phyloP scores from a whole-genome alignment of 805 yeast genomes.

The Spencermartinsiella europaea region DNA sequence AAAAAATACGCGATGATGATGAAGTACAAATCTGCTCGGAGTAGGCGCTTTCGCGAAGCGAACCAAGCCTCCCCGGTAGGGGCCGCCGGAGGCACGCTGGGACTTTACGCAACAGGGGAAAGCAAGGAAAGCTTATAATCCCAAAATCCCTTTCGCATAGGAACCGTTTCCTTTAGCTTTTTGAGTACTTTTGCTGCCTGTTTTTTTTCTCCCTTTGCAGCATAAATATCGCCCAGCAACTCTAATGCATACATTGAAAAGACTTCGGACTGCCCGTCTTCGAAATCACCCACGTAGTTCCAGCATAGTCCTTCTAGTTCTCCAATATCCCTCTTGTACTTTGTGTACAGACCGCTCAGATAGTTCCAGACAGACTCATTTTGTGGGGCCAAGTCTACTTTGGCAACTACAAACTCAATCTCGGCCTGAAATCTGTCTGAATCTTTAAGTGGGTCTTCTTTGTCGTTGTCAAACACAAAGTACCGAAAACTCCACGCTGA shows the following conservation, averaged over 20 bases:
- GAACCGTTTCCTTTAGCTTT: conserved; percentile 53
- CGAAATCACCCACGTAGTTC: conserved; percentile 17
- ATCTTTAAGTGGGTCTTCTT: conserved; percentile 11
- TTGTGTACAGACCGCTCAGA: conserved; percentile 50
- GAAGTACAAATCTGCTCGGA: no score
- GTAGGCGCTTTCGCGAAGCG: no score
- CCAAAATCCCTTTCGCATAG: conserved; percentile 64
- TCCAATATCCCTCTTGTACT: conserved; percentile 27
- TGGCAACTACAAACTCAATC: conserved; percentile 43
- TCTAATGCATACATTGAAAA: conserved; percentile 62
- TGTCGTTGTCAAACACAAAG: conserved; percentile 40
- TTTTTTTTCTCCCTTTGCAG: conserved; percentile 26
- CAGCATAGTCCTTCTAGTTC: conserved; percentile 44
- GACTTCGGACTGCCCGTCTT: conserved; percentile 26
- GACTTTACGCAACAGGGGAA: no score
- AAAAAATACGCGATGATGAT: no score
- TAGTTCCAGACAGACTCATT: conserved; percentile 88
- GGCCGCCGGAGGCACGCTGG: no score
- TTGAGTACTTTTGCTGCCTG: conserved; percentile 44
- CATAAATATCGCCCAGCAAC: conserved; percentile 48
- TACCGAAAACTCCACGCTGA: conserved; percentile 91
- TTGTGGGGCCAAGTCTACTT: conserved; percentile 62
- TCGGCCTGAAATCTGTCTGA: conserved; percentile 40
- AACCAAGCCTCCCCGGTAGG: no score
- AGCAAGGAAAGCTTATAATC: conserved; percentile 34